Conservation (phyloP, 345 rosid species). For the Combretum micranthum region DNA sequence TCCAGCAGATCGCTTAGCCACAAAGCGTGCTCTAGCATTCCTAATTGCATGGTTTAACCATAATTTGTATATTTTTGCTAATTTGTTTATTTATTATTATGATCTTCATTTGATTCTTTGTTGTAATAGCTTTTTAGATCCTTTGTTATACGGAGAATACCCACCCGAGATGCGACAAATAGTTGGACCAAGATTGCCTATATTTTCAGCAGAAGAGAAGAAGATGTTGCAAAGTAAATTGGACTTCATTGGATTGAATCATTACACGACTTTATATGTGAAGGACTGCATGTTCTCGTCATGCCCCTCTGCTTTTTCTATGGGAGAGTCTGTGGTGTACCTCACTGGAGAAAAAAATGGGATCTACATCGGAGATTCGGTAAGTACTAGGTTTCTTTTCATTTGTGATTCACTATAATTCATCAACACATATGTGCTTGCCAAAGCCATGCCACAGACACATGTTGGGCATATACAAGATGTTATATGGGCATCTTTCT, state of each 20-base stretch:
- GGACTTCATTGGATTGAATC: slow-evolving; percentile 18
- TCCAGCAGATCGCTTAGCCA: slow-evolving; percentile 15
- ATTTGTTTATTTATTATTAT: background rate
- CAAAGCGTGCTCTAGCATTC: slow-evolving; percentile 24
- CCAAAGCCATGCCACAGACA: no score
- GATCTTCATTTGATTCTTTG: background rate
- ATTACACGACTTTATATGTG: slow-evolving; percentile 8
- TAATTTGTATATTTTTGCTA: background rate
- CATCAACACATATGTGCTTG: no score
- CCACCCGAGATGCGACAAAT: slow-evolving; percentile 11
- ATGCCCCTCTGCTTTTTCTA: background rate
- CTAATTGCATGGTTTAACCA: slow-evolving; percentile 5
- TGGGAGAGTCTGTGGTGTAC: slow-evolving; percentile 8
- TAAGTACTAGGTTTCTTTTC: background rate
- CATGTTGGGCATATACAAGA: no score
- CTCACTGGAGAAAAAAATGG: slow-evolving; percentile 9
- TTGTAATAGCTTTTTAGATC: slow-evolving; percentile 10
- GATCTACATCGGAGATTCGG: background rate
- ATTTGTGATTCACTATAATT: no score
- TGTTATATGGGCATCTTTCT: no score
- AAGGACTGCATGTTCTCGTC: slow-evolving; percentile 11
- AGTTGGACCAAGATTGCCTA: slow-evolving; percentile 1
- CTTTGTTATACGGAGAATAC: slow-evolving; percentile 10
- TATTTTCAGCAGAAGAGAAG: slow-evolving; percentile 7
- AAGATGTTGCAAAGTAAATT: background rate